A percentile compares a stretch with the other conserved stretches of the same genome.
phyloP scores from a whole-genome alignment of 306 rosid genomes.

The Cicer chorassanicum region DNA sequence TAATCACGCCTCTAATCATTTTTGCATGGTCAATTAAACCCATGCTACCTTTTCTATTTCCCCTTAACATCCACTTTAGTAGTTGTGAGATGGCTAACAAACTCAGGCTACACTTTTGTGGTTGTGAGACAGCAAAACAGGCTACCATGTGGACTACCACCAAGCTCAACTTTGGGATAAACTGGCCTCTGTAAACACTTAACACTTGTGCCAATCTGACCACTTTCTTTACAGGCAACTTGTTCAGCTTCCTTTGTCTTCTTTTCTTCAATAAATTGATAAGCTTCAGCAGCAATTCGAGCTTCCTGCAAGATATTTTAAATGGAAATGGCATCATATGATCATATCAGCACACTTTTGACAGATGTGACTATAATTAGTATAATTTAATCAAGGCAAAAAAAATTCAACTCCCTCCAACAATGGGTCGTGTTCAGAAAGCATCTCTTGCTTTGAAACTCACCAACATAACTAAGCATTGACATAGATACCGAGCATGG shows the following conservation, averaged over 20 bases:
- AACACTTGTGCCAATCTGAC: slow-evolving; percentile 55
- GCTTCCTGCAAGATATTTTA: slow-evolving; percentile 63
- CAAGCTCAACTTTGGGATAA: slow-evolving; percentile 58
- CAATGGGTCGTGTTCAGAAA: slow-evolving; percentile 15
- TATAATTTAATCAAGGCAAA: background rate
- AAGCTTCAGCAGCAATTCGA: slow-evolving; percentile 65
- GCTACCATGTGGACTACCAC: slow-evolving; percentile 53
- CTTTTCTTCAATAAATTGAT: slow-evolving; percentile 62
- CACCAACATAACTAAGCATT: background rate
- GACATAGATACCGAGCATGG: too few relatives aligned
- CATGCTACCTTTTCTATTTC: too few relatives aligned
- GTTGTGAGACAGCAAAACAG: background rate
- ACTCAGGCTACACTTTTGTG: too few relatives aligned
- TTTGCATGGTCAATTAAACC: too few relatives aligned
- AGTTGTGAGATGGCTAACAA: too few relatives aligned
- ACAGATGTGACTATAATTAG: background rate
- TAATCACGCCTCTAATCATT: too few relatives aligned
- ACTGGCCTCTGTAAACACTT: slow-evolving; percentile 50
- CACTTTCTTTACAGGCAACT: slow-evolving; percentile 53
- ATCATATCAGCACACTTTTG: slow-evolving; percentile 1
- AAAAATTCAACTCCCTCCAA: slow-evolving; percentile 4
- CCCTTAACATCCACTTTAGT: too few relatives aligned
- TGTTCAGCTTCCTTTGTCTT: slow-evolving; percentile 57
- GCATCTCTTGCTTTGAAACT: slow-evolving; percentile 8
- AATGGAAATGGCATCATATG: slow-evolving; percentile 23